Base-by-base conservation (phyloP, 1,284 basidiomycete genomes). In the Quambalaria eucalypti region DNA sequence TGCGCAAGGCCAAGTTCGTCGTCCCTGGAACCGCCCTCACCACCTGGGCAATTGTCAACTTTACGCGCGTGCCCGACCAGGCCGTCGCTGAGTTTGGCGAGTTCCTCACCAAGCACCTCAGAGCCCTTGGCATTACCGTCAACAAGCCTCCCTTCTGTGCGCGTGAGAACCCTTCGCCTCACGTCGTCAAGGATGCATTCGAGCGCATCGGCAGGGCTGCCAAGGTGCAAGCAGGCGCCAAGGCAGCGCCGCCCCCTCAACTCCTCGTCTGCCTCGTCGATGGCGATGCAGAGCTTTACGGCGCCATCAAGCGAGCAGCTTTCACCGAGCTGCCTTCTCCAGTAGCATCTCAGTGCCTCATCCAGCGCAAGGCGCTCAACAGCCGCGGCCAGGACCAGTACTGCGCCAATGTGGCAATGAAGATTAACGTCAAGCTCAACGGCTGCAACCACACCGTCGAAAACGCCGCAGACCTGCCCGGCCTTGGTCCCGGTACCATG, bases 391-490 rank as follows among this genome's bases (percentile, higher is more conserved):
- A 69, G 7, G 74, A 74, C n/a, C 79, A 80, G 66, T 80, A 80
- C 71, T 73, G 73, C 6, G 77, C 74, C 40, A 79, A 79, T 59
- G 71, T 71, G 52, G 52, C 66, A 1, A 69, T 69, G 68, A 69
- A 67, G 61, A 55, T 64, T 50, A 57, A 79, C 63, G 69, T 73
- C 54, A 80, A 81, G 76, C 76, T 80, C 36, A 77, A 77, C n/a
- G 80, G 79, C 46, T 61, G 77, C 44, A 81, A 79, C 51, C 66
- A 68, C 30, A 26, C 61, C 19, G 59, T 68, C 14, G 36, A 48
- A 19, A 52, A 49, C 36, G 52, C 56, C 31, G 55, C 55, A 61
- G 28, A 59, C 57, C 44, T 78, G 75, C 55, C 69, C 75, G 9
- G 59, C 14, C 59, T 70, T 28, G 55, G 56, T 4, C 33, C 40